phyloP scores from a whole-genome alignment of 2,329 filamentous ascomycete genomes.

The Cytospora piceicola region DNA sequence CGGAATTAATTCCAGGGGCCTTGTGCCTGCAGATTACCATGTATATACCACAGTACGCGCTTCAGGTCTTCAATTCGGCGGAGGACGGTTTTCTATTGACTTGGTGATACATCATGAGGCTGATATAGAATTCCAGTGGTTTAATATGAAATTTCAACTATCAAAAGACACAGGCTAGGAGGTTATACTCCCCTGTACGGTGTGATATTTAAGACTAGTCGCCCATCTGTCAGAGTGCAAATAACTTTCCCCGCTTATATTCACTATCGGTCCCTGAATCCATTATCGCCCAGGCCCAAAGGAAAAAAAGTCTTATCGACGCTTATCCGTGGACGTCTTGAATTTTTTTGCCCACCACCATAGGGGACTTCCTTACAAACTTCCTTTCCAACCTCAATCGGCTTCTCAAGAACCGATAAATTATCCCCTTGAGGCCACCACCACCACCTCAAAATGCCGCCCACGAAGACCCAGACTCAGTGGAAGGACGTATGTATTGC shows the following conservation, averaged over 20 bases:
- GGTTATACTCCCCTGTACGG: neutral
- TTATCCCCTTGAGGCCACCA: constrained; percentile 4
- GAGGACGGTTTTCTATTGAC: neutral
- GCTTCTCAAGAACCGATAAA: neutral
- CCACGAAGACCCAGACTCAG: constrained; percentile 25
- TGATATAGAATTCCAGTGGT: no score
- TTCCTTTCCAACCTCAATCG: neutral
- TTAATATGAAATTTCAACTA: no score
- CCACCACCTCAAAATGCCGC: constrained; percentile 20
- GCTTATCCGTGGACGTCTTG: neutral
- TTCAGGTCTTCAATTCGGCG: neutral
- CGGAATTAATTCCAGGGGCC: constrained; percentile 1
- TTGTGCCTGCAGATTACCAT: neutral
- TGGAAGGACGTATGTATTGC: constrained; percentile 24
- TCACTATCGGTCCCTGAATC: constrained; percentile 1
- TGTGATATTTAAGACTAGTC: neutral
- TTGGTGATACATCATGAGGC: neutral
- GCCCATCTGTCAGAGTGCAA: neutral
- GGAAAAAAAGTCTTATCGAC: constrained; percentile 3
- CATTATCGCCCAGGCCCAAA: neutral
- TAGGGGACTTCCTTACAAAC: constrained; percentile 4
- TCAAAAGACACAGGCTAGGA: neutral
- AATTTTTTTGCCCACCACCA: constrained; percentile 2
- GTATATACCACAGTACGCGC: neutral
- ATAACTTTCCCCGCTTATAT: neutral